A percentile compares a stretch with the other conserved stretches of the same genome.
Conservation (phyloP, 2,329 filamentous ascomycete species). For the Aspergillus fructus region DNA sequence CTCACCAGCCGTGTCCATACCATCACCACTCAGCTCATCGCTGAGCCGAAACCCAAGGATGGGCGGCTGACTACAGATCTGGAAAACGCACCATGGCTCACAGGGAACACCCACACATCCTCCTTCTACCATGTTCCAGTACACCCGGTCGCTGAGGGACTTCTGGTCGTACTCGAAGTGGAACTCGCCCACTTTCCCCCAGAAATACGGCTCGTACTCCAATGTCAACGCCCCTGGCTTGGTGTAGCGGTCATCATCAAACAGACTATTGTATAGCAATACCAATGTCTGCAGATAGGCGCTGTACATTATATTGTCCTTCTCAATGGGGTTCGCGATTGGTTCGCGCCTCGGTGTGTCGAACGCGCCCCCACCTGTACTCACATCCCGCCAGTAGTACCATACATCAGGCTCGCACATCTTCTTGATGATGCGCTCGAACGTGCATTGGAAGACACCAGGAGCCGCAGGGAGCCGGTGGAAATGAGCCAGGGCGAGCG, state of each 20-base stretch:
- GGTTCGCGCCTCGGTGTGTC: not conserved
- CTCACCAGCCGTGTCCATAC: not conserved
- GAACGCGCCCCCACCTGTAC: not conserved
- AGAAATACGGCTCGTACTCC: not conserved
- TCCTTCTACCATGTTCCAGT: slow-evolving; percentile 3
- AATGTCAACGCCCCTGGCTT: slow-evolving; percentile 3
- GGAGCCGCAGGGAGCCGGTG: slow-evolving; percentile 2
- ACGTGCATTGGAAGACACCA: not conserved
- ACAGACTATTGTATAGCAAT: slow-evolving; percentile 3
- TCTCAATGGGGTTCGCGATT: not conserved
- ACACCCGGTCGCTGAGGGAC: not conserved
- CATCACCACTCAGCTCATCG: not conserved
- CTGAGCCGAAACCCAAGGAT: slow-evolving; percentile 3
- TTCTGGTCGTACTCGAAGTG: slow-evolving; percentile 2
- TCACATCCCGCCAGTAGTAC: slow-evolving; percentile 10
- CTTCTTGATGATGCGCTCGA: slow-evolving; percentile 4
- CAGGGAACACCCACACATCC: slow-evolving; percentile 2
- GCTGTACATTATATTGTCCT: slow-evolving; percentile 7
- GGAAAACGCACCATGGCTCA: slow-evolving; percentile 4
- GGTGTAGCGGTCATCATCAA: slow-evolving; percentile 3
- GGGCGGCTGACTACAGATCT: slow-evolving; percentile 6
- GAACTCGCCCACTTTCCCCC: not conserved
- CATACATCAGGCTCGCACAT: slow-evolving; percentile 4
- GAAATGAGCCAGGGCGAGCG: not conserved
- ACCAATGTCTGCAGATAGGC: slow-evolving; percentile 2